Evolutionary conservation across 768 basidiomycete genomes (phyloP).

Genomic region (Trichaptum fuscoviolaceum): DNA sequence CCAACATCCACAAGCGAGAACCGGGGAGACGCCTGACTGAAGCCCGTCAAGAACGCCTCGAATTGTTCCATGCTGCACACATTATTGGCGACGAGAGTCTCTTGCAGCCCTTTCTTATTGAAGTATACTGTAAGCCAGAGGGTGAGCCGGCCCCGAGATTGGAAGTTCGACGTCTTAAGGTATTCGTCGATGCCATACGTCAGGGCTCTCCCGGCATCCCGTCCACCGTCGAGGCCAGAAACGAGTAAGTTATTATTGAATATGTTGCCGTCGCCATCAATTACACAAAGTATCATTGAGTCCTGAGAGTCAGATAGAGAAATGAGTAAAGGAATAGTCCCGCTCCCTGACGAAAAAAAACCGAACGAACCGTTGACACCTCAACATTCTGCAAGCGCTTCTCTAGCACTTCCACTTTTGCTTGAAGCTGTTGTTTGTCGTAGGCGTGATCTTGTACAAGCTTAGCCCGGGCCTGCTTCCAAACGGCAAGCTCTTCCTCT

Average conservation of each 20-base stretch:
- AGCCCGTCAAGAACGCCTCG: slow-evolving; percentile 55
- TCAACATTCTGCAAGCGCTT: slow-evolving; percentile 57
- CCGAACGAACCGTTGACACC: slow-evolving; percentile 36
- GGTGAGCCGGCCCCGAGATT: slow-evolving; percentile 48
- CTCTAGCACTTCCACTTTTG: slow-evolving; percentile 59
- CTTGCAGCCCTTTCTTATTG: slow-evolving; percentile 53
- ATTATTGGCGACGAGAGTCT: slow-evolving; percentile 44
- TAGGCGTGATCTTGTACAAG: slow-evolving; percentile 59
- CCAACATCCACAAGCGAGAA: slow-evolving; percentile 70
- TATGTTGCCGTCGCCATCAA: slow-evolving; percentile 68
- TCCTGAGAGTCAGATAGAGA: slow-evolving; percentile 20
- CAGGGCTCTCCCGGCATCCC: slow-evolving; percentile 52
- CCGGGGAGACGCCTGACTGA: slow-evolving; percentile 68
- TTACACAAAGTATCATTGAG: slow-evolving; percentile 58
- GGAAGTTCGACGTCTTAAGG: slow-evolving; percentile 55
- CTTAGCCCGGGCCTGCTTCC: slow-evolving; percentile 66
- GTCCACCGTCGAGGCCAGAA: slow-evolving; percentile 64
- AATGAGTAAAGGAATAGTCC: slow-evolving; percentile 10
- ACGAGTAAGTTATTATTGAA: slow-evolving; percentile 54
- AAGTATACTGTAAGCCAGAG: slow-evolving; percentile 74
- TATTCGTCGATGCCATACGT: slow-evolving; percentile 67
- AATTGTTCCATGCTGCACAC: slow-evolving; percentile 62
- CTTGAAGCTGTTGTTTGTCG: slow-evolving; percentile 61
- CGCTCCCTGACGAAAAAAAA: neutral
- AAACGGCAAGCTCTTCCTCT: slow-evolving; percentile 61